phyloP scores from a whole-genome alignment of 257 asterid genomes.

The Plectranthus barbatus region DNA sequence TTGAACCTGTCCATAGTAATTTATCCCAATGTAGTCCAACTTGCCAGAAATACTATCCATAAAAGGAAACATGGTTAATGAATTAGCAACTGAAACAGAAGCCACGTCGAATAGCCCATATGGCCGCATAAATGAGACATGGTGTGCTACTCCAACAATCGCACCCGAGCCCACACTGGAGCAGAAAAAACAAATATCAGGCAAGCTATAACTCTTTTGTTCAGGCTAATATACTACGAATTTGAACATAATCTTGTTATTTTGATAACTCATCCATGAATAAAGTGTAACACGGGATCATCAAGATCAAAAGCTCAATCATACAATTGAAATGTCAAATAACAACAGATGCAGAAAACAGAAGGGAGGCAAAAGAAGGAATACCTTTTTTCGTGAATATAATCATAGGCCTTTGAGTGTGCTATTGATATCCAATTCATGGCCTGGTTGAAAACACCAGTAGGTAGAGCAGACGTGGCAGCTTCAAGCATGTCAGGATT shows the following conservation, averaged over 20 bases:
- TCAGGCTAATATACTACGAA: background rate
- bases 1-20: constrained; percentile 89
- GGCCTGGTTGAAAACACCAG: constrained; percentile 75
- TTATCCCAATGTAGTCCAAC: constrained; percentile 86
- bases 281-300: background rate
- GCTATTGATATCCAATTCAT: constrained; percentile 84
- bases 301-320: background rate
- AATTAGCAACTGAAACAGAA: constrained; percentile 64
- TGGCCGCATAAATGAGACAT: constrained; percentile 86
- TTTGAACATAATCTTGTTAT: background rate
- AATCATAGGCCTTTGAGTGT: constrained; percentile 78
- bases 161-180: constrained; percentile 40
- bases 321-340: background rate
- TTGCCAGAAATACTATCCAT: constrained; percentile 69
- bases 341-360: background rate
- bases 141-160: constrained; percentile 93
- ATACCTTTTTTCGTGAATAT: constrained; percentile 80
- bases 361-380: background rate
- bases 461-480: constrained; percentile 91
- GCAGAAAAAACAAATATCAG: constrained; percentile 5
- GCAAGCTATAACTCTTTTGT: background rate
- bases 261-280: background rate
- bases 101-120: constrained; percentile 85
- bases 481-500: constrained; percentile 94
- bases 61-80: constrained; percentile 57